Percentiles rank a stretch among this genome's conserved stretches.
Conservation (phyloP, 2,329 filamentous ascomycete species). For the Aureobasidium namibiae region DNA sequence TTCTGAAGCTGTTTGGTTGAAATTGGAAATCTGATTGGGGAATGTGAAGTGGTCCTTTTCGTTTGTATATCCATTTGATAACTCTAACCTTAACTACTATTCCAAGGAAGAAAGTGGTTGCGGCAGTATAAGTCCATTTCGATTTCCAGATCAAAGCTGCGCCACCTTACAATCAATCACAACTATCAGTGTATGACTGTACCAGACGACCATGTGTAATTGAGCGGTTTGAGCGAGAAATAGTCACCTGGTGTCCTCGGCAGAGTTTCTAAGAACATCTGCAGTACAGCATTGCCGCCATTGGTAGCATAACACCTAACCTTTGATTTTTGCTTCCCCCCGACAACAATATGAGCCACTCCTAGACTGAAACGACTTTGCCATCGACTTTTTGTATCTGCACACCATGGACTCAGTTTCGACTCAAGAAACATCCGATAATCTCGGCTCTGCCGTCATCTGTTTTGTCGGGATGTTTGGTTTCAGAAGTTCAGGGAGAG, state of each 20-base stretch:
- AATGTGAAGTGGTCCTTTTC: neutral
- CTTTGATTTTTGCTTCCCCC: too few species aligned
- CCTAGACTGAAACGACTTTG: too few species aligned
- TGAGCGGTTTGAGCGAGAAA: too few species aligned
- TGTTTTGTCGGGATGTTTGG: neutral
- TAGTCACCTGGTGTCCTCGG: too few species aligned
- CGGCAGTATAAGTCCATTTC: neutral
- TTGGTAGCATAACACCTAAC: too few species aligned
- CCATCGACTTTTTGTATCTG: neutral
- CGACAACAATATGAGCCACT: too few species aligned
- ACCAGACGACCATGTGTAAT: neutral
- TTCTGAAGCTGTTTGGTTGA: constrained; percentile 37
- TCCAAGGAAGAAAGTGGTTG: neutral
- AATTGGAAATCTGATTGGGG: neutral
- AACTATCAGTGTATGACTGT: neutral
- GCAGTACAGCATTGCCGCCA: too few species aligned
- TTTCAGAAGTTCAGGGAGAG: neutral
- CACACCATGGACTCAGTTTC: neutral
- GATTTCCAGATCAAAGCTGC: neutral
- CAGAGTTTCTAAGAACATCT: too few species aligned
- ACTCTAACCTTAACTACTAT: too few species aligned
- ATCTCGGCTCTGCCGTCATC: neutral
- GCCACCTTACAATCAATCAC: neutral
- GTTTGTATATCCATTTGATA: neutral
- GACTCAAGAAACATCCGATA: neutral